Conservation (phyloP, 805 yeast genomes). For the Pachysolen tannophilus region DNA sequence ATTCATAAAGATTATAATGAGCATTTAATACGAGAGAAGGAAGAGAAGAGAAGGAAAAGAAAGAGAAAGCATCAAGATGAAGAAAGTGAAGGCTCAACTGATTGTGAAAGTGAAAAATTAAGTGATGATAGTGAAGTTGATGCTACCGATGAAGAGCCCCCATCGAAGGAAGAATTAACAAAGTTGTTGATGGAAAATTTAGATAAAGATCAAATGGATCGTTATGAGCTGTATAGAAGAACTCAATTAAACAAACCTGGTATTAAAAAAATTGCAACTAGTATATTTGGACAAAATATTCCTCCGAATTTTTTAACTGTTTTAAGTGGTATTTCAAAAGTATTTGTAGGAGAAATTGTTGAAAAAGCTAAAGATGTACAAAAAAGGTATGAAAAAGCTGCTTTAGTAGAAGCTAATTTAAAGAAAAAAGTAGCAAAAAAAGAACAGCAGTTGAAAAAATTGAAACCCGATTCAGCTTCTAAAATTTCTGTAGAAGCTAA, state of each 20-base stretch:
- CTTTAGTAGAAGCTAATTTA: slow-evolving; percentile 28
- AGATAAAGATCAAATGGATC: slow-evolving; percentile 73
- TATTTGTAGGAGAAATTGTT: slow-evolving; percentile 83
- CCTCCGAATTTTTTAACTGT: slow-evolving; percentile 75
- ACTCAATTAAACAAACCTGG: slow-evolving; percentile 67
- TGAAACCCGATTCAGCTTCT: slow-evolving; percentile 28
- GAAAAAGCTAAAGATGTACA: slow-evolving; percentile 75
- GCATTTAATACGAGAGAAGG: background rate
- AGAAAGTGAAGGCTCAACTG: slow-evolving; percentile 15
- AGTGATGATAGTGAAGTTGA: slow-evolving; percentile 9
- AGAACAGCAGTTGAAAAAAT: slow-evolving; percentile 27
- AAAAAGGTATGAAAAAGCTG: slow-evolving; percentile 38
- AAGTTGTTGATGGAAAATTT: slow-evolving; percentile 62
- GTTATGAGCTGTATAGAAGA: slow-evolving; percentile 83
- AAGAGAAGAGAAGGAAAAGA: background rate
- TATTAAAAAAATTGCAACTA: slow-evolving; percentile 72
- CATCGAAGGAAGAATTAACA: slow-evolving; percentile 47
- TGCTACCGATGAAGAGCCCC: slow-evolving; percentile 21
- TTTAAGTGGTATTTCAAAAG: slow-evolving; percentile 80
- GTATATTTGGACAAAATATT: slow-evolving; percentile 71
- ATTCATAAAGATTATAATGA: slow-evolving; percentile 7
- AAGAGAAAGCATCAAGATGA: slow-evolving; percentile 2
- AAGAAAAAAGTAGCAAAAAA: slow-evolving; percentile 29
- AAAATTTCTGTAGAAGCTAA: slow-evolving; percentile 2
- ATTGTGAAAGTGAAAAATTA: no score